A percentile compares a stretch with the other conserved stretches of the same genome.
These are phyloP conservation scores for Sequoiadendron giganteum DNA, from an alignment of 75 land plant species.

Conservation along the genomic window DNA sequence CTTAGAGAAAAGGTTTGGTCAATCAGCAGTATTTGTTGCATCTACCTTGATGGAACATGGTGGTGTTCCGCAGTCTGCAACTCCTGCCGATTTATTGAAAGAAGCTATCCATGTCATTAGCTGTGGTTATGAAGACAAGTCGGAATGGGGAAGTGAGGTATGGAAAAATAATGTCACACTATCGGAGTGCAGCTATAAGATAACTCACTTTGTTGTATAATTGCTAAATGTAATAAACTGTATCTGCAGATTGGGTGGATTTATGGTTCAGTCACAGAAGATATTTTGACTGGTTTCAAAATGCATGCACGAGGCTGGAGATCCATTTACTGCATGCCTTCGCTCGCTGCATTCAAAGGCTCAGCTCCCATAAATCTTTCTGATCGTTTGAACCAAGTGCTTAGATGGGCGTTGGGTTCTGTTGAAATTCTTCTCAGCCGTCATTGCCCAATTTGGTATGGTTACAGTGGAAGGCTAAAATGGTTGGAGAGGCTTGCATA, in stretches of 20 bases:
- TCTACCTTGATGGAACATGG: constrained; percentile 84
- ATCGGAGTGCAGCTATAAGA: not conserved
- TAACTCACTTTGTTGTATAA: not conserved
- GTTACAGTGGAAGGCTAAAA: constrained; percentile 73
- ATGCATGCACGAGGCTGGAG: constrained; percentile 91
- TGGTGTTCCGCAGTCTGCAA: constrained; percentile 80
- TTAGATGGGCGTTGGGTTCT: constrained; percentile 87
- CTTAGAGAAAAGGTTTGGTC: constrained; percentile 85
- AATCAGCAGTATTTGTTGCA: constrained; percentile 76
- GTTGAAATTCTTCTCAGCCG: constrained; percentile 85
- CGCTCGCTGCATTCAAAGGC: constrained; percentile 80
- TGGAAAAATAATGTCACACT: not conserved
- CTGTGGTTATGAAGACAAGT: constrained; percentile 82
- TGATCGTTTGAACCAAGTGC: constrained; percentile 88
- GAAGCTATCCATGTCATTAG: constrained; percentile 90
- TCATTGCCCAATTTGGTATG: constrained; percentile 92
- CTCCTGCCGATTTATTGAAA: constrained; percentile 69
- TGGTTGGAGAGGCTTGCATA: constrained; percentile 78
- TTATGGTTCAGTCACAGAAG: constrained; percentile 92
- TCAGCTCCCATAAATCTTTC: constrained; percentile 90
- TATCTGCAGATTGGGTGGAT: constrained; percentile 84
- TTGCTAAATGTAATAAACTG: not conserved
- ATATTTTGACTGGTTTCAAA: constrained; percentile 91
- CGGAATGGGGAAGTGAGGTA: constrained; percentile 85
- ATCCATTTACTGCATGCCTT: constrained; percentile 87